Evolutionary conservation across 495 filamentous ascomycete genomes (phyloP), one percentile per base, ranked within the genome.

Genomic region (Usnea hakonensis): DNA sequence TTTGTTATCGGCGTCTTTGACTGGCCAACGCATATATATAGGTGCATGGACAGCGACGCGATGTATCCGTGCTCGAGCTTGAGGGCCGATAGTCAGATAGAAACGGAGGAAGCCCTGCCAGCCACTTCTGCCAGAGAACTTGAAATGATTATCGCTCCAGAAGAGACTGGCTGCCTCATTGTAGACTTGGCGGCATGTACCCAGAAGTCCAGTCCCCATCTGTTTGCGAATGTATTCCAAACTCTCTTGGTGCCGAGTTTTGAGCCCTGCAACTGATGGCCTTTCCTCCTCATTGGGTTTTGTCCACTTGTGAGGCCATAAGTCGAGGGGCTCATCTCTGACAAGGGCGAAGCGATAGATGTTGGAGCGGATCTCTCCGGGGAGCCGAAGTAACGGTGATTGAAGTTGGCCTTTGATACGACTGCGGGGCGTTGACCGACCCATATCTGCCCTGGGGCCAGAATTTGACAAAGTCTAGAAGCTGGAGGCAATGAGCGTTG

Each of bases 281-380:
- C 46, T 43, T 38, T 35, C 56, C 10, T 28, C 21, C 36, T 57
- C 65, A 19, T 60, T 38, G 17, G 50, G 26, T 32, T 46, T 63
- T 30, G 41, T 65, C 63, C 63, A 63, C 46, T 63, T 65, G 28
- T 66, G 66, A n/a, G 66, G 66, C 66, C 66, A 68, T 30, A 68
- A 48, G 40, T 68, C 66, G 23, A 68, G 57, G 17, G 64, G 64
- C 19, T 61, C 46, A 35, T 66, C 61, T 52, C 62, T 38, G 17
- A 69, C 61, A 16, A 72, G 63, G 43, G 68, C 61, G 33, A 61
- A 66, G 16, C 67, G 64, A 67, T 75, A 76, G 58, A 78, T 76
- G 30, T 67, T 70, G 60, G 71, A 76, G 59, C 74, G 73, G 46
- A 78, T 67, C 52, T 78, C 75, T 35, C 68, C 59, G 0, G 75